Base-by-base conservation (phyloP, 2,329 filamentous ascomycete species). In the Aureobasidium sp. region DNA sequence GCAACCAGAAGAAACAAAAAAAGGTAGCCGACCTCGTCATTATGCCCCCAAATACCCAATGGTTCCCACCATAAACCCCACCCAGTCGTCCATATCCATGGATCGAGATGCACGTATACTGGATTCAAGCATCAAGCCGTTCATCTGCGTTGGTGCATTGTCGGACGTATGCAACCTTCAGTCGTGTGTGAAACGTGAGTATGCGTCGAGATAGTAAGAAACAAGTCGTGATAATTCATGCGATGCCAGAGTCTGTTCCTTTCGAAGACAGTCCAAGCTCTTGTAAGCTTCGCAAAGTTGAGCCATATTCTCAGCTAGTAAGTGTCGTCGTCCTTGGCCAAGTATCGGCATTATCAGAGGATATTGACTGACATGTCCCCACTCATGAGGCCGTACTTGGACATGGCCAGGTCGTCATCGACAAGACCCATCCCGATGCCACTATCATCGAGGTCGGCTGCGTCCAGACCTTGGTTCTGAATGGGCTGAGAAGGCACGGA, bases 361-460 rank as follows among this genome's bases (percentile, higher is more conserved):
- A 51, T n/a, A 12, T 61, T 61, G n/a, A 61, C 47, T 13, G 46
- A 39, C 57, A 61, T 52, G 27, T 51, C 36, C 12, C 46, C 47
- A 5, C 36, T 39, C 57, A 51, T 44, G 47, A 66, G 34, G 9
- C 62, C 61, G 39, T 64, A 66, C 36, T 64, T 66, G 50, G 64
- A 41, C 42, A 66, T 51, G 15, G 47, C 63, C 36, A 72, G 61
- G 23, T 72, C 68, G 15, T 74, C 73, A 27, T 75, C 72, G 63
- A 72, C 69, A 29, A 75, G 63, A 34, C 66, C 67, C 70, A 75
- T 71, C 27, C 72, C 72, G 44, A 75, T 74, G 23, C 73, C 73
- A 51, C 71, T 73, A 64, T 75, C 73, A 61, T 75, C 73, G 32
- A 74, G 68, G 63, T 75, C 72, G 7, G 67, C 58, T 36, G 72